These are phyloP conservation scores for Fusarium buxicola DNA, from an alignment of 2,329 filamentous ascomycete genomes.

Conservation along the genomic window DNA sequence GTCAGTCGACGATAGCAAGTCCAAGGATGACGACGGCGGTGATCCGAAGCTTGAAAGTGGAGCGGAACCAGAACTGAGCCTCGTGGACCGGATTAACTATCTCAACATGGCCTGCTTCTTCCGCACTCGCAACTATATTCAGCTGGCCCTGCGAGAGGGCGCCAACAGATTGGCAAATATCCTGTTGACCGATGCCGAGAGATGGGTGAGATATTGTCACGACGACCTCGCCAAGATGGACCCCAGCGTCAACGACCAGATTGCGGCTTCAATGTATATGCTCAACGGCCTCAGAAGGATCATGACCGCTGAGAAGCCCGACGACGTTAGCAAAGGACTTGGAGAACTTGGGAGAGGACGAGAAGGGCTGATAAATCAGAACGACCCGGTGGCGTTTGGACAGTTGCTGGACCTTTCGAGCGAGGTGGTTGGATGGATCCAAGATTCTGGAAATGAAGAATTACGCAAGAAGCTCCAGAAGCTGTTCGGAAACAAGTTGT, in stretches of 20 bases:
- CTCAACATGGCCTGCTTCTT: constrained; percentile 31
- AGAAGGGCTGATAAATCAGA: background rate
- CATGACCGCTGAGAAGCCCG: background rate
- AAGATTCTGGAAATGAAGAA: background rate
- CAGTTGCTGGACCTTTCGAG: constrained; percentile 10
- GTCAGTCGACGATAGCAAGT: background rate
- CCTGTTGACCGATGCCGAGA: constrained; percentile 16
- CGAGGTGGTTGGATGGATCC: background rate
- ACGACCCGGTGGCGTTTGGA: background rate
- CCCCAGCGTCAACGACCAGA: constrained; percentile 11
- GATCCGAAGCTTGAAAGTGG: background rate
- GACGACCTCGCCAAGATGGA: constrained; percentile 26
- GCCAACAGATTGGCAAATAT: constrained; percentile 2
- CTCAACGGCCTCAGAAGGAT: constrained; percentile 13
- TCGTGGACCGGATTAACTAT: constrained; percentile 34
- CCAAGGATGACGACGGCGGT: too few relatives aligned
- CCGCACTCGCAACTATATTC: constrained; percentile 28
- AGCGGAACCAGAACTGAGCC: background rate
- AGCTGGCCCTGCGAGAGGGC: constrained; percentile 14
- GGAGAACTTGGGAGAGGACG: background rate
- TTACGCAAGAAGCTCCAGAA: background rate
- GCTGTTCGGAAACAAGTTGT: background rate
- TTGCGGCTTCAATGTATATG: constrained; percentile 19
- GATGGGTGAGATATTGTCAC: constrained; percentile 17
- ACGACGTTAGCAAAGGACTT: background rate